phyloP scores from a whole-genome alignment of 345 rosid genomes.

The Stellera chamaejasme region DNA sequence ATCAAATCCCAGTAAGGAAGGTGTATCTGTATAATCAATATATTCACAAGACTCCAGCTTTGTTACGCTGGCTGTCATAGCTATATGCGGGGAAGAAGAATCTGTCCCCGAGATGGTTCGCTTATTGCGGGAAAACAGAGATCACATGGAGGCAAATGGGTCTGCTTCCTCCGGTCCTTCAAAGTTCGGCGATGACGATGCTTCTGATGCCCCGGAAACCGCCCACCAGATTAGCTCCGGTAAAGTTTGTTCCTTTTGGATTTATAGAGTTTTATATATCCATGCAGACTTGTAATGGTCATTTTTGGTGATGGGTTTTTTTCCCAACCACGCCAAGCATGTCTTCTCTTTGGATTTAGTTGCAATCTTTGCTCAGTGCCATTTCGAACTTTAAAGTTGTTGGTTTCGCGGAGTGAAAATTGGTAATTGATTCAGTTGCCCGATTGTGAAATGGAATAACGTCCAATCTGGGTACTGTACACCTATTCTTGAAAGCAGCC shows the following conservation, averaged over 20 bases:
- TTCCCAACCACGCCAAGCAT: too few relatives aligned
- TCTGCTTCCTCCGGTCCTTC: neutral
- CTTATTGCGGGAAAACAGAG: slow-evolving; percentile 14
- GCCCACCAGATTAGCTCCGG: slow-evolving; percentile 86
- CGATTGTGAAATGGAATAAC: too few relatives aligned
- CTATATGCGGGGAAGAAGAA: neutral
- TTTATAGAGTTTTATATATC: too few relatives aligned
- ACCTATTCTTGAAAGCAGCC: too few relatives aligned
- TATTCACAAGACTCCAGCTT: too few relatives aligned
- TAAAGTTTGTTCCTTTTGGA: slow-evolving; percentile 8
- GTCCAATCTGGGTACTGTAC: too few relatives aligned
- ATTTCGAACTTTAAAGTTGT: neutral
- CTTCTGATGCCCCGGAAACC: slow-evolving; percentile 49
- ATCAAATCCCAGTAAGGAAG: too few relatives aligned
- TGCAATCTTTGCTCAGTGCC: neutral
- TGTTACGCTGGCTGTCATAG: slow-evolving; percentile 15
- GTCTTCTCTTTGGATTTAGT: neutral
- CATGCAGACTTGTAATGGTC: neutral
- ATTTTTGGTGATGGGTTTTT: neutral
- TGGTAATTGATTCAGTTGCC: too few relatives aligned
- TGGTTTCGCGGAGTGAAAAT: neutral
- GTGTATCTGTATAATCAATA: too few relatives aligned
- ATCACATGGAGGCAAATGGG: slow-evolving; percentile 17
- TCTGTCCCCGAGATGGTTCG: slow-evolving; percentile 17
- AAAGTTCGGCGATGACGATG: slow-evolving; percentile 10